These are phyloP conservation scores for Candolleomyces aberdarensis DNA, from an alignment of 768 basidiomycete genomes.

Conservation along the genomic window DNA sequence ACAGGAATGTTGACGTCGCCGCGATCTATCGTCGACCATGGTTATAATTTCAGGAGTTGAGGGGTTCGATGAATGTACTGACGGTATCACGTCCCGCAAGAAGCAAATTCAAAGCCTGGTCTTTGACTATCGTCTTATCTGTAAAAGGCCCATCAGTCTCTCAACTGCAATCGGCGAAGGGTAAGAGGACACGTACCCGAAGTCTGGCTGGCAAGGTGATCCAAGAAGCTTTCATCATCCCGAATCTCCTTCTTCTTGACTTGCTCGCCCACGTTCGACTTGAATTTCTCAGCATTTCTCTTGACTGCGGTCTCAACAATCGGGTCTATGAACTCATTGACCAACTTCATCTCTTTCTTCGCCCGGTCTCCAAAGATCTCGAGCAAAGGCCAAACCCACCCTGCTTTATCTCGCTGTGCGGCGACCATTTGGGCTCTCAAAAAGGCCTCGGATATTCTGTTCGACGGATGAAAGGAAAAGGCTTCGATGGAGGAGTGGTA, in stretches of 20 bases:
- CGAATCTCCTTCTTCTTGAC: constrained; percentile 16
- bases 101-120: constrained; percentile 22
- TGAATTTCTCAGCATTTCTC: constrained; percentile 24
- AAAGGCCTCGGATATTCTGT: constrained; percentile 46
- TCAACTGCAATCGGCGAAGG: not conserved
- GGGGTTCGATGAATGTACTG: not conserved
- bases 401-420: constrained; percentile 3
- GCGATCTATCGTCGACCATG: constrained; percentile 29
- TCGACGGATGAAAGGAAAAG: constrained; percentile 15
- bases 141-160: not conserved
- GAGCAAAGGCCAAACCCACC: constrained; percentile 41
- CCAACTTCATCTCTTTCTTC: constrained; percentile 37
- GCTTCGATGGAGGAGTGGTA: constrained; percentile 15
- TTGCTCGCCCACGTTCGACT: not conserved
- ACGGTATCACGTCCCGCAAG: constrained; percentile 14
- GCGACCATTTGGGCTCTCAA: constrained; percentile 33
- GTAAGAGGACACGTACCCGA: not conserved
- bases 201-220: constrained; percentile 35
- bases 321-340: constrained; percentile 48
- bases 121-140: constrained; percentile 37
- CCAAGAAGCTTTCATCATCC: constrained; percentile 43
- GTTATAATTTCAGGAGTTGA: not conserved
- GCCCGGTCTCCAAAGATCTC: constrained; percentile 53
- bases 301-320: constrained; percentile 44
- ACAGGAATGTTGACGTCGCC: constrained; percentile 35